A percentile compares a stretch with the other conserved stretches of the same genome.
phyloP scores from a whole-genome alignment of 331 rosid species.

The Quercus phellos region DNA sequence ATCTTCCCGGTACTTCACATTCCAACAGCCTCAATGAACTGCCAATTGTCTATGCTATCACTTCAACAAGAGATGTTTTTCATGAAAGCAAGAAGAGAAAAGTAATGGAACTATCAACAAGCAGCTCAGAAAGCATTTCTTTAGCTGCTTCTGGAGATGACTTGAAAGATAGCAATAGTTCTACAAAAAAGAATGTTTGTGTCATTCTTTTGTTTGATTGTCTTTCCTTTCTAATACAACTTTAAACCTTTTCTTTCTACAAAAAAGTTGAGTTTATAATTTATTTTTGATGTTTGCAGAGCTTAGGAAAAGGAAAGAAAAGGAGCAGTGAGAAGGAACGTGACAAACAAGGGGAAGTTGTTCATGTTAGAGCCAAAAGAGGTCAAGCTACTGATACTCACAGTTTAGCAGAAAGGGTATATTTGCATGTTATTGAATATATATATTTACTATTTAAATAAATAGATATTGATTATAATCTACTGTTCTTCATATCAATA shows the following conservation, averaged over 20 bases:
- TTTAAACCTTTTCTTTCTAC: background rate
- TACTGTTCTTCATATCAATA: background rate
- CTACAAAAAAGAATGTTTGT: constrained; percentile 6
- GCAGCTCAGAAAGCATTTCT: constrained; percentile 1
- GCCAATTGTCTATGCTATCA: constrained; percentile 1
- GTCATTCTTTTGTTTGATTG: background rate
- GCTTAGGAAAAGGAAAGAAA: constrained; percentile 17
- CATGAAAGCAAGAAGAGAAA: constrained; percentile 8
- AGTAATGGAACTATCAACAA: constrained; percentile 5
- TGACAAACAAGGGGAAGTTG: constrained; percentile 10
- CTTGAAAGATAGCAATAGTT: background rate
- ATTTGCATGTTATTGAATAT: background rate
- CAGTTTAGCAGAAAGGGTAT: constrained; percentile 34
- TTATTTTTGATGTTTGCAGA: constrained; percentile 11
- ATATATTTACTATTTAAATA: background rate
- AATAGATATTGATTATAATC: background rate
- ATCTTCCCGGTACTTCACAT: constrained; percentile 1
- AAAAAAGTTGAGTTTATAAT: background rate
- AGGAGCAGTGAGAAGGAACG: constrained; percentile 8
- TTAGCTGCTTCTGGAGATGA: constrained; percentile 3
- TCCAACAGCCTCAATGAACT: constrained; percentile 5
- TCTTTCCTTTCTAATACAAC: background rate
- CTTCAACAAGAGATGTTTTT: background rate
- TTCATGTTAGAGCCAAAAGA: constrained; percentile 31
- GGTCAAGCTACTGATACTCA: constrained; percentile 32